Percentiles rank a stretch among this genome's conserved stretches.
These are phyloP conservation scores for Pestalotiopsis sp. DNA, from an alignment of 2,329 filamentous ascomycete genomes.

Conservation along the genomic window DNA sequence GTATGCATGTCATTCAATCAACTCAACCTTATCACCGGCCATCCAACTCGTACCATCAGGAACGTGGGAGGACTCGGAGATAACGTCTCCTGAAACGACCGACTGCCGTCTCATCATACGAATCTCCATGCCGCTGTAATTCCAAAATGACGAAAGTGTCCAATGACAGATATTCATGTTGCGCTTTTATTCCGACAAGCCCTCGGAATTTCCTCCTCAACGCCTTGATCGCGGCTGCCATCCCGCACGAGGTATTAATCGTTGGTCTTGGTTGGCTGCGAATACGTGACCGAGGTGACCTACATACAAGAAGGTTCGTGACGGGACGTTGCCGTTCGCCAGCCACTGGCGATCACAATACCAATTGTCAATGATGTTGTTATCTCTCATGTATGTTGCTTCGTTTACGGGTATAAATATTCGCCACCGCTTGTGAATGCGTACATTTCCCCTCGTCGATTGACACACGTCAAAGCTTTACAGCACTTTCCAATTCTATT, in stretches of 20 bases:
- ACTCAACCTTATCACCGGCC: too few relatives aligned
- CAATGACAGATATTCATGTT: too few relatives aligned
- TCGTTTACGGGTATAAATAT: not conserved
- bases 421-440: not conserved
- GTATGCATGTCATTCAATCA: too few relatives aligned
- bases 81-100: not conserved
- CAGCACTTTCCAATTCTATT: too few relatives aligned
- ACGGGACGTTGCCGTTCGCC: not conserved
- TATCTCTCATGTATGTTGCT: not conserved
- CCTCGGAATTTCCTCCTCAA: not conserved
- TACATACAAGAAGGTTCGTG: not conserved
- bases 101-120: not conserved
- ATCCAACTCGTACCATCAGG: too few relatives aligned
- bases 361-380: not conserved
- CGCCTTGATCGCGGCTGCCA: not conserved
- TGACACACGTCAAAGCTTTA: too few relatives aligned
- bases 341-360: not conserved
- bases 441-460: too few relatives aligned
- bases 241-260: not conserved
- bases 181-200: too few relatives aligned
- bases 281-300: not conserved
- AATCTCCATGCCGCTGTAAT: not conserved
- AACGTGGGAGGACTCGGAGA: too few relatives aligned
- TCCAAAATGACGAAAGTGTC: too few relatives aligned
- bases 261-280: not conserved